phyloP scores from a whole-genome alignment of 768 basidiomycete species.

The Hypholoma fasciculare region DNA sequence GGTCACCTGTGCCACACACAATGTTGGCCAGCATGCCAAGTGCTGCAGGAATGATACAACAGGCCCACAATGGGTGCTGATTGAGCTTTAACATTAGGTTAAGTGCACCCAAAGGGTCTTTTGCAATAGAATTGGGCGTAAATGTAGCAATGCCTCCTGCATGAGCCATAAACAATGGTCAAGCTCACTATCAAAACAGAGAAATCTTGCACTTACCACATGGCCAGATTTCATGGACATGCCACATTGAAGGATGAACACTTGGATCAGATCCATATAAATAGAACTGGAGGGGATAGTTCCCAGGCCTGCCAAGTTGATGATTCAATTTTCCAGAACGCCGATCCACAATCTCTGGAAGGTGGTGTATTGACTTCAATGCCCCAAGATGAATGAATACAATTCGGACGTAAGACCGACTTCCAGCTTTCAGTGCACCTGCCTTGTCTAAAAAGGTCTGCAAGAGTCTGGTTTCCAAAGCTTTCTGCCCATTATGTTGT shows the following conservation, averaged over 20 bases:
- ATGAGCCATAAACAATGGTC: not conserved
- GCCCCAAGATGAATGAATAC: slow-evolving; percentile 71
- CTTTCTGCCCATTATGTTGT: not conserved
- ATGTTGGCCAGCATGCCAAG: slow-evolving; percentile 55
- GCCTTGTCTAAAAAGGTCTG: slow-evolving; percentile 43
- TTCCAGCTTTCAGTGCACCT: slow-evolving; percentile 36
- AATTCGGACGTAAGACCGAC: slow-evolving; percentile 39
- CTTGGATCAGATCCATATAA: slow-evolving; percentile 66
- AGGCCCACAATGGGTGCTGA: slow-evolving; percentile 67
- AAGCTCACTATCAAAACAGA: not conserved
- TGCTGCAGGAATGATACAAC: slow-evolving; percentile 65
- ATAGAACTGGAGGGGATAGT: slow-evolving; percentile 48
- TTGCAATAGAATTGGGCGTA: slow-evolving; percentile 57
- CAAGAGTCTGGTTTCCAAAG: slow-evolving; percentile 42
- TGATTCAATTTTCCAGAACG: slow-evolving; percentile 42
- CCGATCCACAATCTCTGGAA: slow-evolving; percentile 51
- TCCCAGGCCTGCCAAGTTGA: too few species aligned
- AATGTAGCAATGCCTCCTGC: slow-evolving; percentile 77
- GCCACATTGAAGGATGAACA: slow-evolving; percentile 54
- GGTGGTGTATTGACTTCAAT: slow-evolving; percentile 43
- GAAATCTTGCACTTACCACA: slow-evolving; percentile 44
- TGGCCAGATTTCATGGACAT: slow-evolving; percentile 67
- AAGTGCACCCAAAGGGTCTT: slow-evolving; percentile 49
- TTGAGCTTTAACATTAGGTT: slow-evolving; percentile 50
- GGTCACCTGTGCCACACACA: slow-evolving; percentile 37